Conservation (phyloP, 305 asterid genomes). For the Euphrasia arctica region DNA sequence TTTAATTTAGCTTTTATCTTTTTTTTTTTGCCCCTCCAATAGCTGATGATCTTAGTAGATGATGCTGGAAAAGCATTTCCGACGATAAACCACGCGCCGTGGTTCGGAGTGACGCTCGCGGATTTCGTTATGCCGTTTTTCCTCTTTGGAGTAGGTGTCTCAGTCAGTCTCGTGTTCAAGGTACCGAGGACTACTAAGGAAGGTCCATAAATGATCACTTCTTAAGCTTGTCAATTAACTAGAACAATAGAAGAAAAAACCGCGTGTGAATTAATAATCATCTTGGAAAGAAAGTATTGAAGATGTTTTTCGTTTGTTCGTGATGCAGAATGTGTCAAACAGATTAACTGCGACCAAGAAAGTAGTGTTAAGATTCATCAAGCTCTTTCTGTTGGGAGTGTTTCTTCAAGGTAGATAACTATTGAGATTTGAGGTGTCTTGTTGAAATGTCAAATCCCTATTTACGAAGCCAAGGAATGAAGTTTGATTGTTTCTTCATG, state of each 20-base stretch:
- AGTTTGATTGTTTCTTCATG: slow-evolving; percentile 1
- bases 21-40: slow-evolving; percentile 8
- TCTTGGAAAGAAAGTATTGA: background rate
- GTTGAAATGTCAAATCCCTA: slow-evolving; percentile 13
- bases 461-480: background rate
- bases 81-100: slow-evolving; percentile 79
- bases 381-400: slow-evolving; percentile 68
- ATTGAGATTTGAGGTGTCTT: slow-evolving; percentile 1
- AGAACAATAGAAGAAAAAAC: slow-evolving; percentile 9
- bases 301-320: slow-evolving; percentile 12
- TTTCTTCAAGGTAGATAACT: slow-evolving; percentile 66
- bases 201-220: background rate
- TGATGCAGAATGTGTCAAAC: slow-evolving; percentile 57
- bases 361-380: slow-evolving; percentile 53
- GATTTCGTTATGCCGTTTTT: slow-evolving; percentile 97
- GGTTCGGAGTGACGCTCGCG: slow-evolving; percentile 90
- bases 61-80: slow-evolving; percentile 93
- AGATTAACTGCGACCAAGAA: slow-evolving; percentile 63
- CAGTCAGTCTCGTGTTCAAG: slow-evolving; percentile 75
- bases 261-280: background rate
- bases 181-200: slow-evolving; percentile 31
- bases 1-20: background rate
- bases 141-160: slow-evolving; percentile 80
- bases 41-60: slow-evolving; percentile 93
- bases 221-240: slow-evolving; percentile 19